Evolutionary conservation across 768 basidiomycete genomes (phyloP).

Genomic region (Gautieria morchelliformis): DNA sequence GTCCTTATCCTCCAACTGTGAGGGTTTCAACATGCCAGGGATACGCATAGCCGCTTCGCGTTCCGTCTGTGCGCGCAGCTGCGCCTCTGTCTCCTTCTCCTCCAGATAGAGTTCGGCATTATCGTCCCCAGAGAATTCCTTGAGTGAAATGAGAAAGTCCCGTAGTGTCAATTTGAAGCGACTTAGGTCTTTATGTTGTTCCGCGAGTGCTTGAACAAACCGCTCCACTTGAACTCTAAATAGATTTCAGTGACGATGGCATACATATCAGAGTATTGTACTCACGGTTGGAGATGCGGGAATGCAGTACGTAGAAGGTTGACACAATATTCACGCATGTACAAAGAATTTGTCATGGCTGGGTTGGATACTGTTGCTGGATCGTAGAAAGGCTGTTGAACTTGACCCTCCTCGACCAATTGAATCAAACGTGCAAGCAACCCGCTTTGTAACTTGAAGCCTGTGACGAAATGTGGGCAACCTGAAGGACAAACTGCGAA

Average conservation of each 20-base stretch:
- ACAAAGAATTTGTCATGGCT: conserved; percentile 28
- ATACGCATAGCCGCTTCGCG: conserved; percentile 33
- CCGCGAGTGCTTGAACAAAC: conserved; percentile 7
- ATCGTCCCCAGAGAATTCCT: conserved; percentile 34
- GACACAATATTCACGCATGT: conserved; percentile 31
- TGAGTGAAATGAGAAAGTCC: conserved; percentile 39
- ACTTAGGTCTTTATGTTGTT: conserved; percentile 8
- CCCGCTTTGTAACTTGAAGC: conserved; percentile 36
- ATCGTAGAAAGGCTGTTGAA: conserved; percentile 35
- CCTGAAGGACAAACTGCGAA: background rate
- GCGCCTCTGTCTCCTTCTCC: conserved; percentile 35
- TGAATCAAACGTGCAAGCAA: conserved; percentile 34
- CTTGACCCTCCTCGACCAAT: conserved; percentile 29
- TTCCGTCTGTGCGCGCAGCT: conserved; percentile 28
- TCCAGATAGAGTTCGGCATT: conserved; percentile 36
- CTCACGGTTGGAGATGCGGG: conserved; percentile 32
- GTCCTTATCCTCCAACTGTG: conserved; percentile 32
- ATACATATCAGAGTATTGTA: background rate
- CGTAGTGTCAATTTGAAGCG: conserved; percentile 36
- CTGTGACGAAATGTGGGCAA: conserved; percentile 15
- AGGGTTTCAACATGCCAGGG: conserved; percentile 37
- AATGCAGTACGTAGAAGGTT: conserved; percentile 33
- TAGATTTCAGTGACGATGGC: background rate
- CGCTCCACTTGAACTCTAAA: conserved; percentile 17
- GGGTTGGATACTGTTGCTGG: conserved; percentile 27